Percentiles rank a stretch among this genome's conserved stretches.
phyloP scores from a whole-genome alignment of 305 asterid genomes.

The Solanum hybrid region DNA sequence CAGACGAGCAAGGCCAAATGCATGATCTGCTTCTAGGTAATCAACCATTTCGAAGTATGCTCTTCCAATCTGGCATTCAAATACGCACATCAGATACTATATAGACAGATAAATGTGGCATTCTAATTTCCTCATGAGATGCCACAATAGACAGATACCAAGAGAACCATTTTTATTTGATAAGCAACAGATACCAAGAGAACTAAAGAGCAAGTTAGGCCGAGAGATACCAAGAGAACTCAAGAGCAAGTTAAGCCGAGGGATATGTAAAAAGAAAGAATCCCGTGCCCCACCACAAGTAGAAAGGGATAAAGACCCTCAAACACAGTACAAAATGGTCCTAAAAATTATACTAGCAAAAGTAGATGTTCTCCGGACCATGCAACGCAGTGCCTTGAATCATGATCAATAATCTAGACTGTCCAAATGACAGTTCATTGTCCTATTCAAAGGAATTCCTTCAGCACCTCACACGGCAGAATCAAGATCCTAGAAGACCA shows the following conservation, averaged over 20 bases:
- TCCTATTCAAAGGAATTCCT: not conserved
- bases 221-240: not conserved
- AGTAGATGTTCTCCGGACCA: not conserved
- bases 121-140: not conserved
- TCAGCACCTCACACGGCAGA: not conserved
- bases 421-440: not conserved
- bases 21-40: constrained; percentile 89
- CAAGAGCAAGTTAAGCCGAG: not conserved
- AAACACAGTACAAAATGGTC: not conserved
- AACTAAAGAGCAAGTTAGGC: not conserved
- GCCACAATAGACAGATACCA: not conserved
- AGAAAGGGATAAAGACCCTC: not conserved
- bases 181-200: not conserved
- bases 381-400: not conserved
- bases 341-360: not conserved
- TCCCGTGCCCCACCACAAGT: not conserved
- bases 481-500: not conserved
- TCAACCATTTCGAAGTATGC: constrained; percentile 82
- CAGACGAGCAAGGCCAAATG: constrained; percentile 77
- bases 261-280: not conserved
- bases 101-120: constrained; percentile 8
- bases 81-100: constrained; percentile 12
- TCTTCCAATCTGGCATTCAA: not conserved
- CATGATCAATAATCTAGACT: not conserved
- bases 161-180: not conserved